Evolutionary conservation across 1,284 basidiomycete genomes (phyloP).

Genomic region (Earliella scabrosa): DNA sequence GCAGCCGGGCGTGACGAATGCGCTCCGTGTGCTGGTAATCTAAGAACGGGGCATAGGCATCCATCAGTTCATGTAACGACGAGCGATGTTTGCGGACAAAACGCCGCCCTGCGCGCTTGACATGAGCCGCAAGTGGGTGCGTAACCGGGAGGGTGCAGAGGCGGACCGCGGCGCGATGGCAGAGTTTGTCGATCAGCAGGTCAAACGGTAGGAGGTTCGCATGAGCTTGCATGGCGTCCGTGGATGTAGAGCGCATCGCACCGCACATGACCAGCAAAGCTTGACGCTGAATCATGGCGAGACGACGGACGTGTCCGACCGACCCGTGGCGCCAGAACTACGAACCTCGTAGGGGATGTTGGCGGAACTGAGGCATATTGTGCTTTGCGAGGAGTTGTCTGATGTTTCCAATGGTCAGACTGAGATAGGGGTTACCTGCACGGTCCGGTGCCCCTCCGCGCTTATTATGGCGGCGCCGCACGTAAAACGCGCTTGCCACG

Average conservation of each 20-base stretch:
- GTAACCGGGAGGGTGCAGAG: conserved; percentile 36
- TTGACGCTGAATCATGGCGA: conserved; percentile 36
- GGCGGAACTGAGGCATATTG: no score
- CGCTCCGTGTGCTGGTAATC: neutral
- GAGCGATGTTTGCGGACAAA: conserved; percentile 21
- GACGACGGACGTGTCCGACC: conserved; percentile 3
- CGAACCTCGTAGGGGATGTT: no score
- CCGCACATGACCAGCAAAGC: conserved; percentile 39
- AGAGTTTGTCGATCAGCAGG: conserved; percentile 29
- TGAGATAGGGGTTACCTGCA: no score
- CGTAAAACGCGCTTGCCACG: no score
- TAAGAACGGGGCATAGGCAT: conserved; percentile 6
- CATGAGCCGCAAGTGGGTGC: conserved; percentile 35
- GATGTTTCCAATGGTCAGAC: no score
- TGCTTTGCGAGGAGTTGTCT: no score
- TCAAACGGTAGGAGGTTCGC: conserved; percentile 37
- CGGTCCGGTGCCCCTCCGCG: no score
- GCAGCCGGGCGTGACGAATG: neutral
- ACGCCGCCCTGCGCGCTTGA: conserved; percentile 11
- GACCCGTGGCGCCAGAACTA: conserved; percentile 11
- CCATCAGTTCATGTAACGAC: conserved; percentile 26
- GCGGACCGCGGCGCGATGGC: conserved; percentile 31
- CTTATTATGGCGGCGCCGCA: no score
- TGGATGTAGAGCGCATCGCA: conserved; percentile 36
- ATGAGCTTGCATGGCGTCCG: conserved; percentile 37